Evolutionary conservation across 2,329 filamentous ascomycete genomes (phyloP).

Genomic region (Escovopsis sp.): DNA sequence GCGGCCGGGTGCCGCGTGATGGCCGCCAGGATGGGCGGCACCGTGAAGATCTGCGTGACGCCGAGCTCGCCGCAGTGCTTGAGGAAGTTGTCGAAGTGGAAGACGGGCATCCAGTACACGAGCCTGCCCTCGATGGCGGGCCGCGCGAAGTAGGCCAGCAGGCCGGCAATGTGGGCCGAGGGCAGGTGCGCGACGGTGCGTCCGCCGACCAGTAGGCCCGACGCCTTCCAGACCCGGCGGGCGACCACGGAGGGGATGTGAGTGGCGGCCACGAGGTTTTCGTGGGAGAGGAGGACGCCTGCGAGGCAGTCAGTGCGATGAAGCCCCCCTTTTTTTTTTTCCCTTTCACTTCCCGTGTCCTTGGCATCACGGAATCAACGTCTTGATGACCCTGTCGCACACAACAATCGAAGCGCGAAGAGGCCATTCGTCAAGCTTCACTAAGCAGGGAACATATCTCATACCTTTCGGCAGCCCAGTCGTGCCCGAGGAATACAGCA

Average conservation of each 20-base stretch:
- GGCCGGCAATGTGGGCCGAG: slow-evolving; percentile 29
- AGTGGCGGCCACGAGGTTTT: slow-evolving; percentile 25
- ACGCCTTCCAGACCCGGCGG: slow-evolving; percentile 15
- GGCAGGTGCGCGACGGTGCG: slow-evolving; percentile 28
- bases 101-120: slow-evolving; percentile 48
- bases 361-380: no score
- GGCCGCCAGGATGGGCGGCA: slow-evolving; percentile 44
- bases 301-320: neutral
- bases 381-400: no score
- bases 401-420: no score
- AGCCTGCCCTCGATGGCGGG: slow-evolving; percentile 26
- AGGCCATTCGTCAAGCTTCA: no score
- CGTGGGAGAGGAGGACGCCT: slow-evolving; percentile 28
- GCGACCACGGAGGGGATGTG: slow-evolving; percentile 15
- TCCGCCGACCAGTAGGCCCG: slow-evolving; percentile 14
- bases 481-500: slow-evolving; percentile 33
- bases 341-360: neutral
- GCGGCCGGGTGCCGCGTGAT: slow-evolving; percentile 42
- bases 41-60: slow-evolving; percentile 40
- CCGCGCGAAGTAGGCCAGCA: slow-evolving; percentile 28
- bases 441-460: neutral
- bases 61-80: slow-evolving; percentile 31
- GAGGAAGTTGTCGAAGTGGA: slow-evolving; percentile 41
- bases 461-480: slow-evolving; percentile 31
- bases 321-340: neutral